Conservation (phyloP, 257 asterid genomes). For the Ehretia macrophylla region DNA sequence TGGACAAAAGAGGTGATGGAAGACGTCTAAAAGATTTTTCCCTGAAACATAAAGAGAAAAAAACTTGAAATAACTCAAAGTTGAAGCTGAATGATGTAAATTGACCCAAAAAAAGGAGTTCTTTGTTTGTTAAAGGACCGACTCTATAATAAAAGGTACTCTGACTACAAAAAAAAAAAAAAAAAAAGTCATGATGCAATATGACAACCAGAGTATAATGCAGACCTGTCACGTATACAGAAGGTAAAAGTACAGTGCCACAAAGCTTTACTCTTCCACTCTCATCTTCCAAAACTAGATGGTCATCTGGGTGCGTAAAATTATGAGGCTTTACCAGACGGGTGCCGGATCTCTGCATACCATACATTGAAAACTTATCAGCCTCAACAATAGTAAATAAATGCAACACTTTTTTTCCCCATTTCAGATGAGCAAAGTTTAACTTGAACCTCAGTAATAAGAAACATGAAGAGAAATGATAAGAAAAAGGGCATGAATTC, state of each 20-base stretch:
- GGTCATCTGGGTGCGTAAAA: slow-evolving; percentile 70
- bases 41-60: no score
- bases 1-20: no score
- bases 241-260: slow-evolving; percentile 59
- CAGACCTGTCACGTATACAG: slow-evolving; percentile 82
- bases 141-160: no score
- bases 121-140: no score
- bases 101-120: no score
- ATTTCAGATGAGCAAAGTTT: background rate
- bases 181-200: no score
- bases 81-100: no score
- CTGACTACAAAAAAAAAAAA: no score
- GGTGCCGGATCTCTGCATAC: slow-evolving; percentile 62
- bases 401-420: background rate
- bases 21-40: no score
- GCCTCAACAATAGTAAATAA: background rate
- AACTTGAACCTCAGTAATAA: background rate
- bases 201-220: no score
- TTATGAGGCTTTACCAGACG: slow-evolving; percentile 74
- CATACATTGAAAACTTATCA: slow-evolving; percentile 14
- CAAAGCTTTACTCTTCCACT: slow-evolving; percentile 92
- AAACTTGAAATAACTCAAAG: no score
- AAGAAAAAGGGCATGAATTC: no score
- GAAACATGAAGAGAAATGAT: background rate
- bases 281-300: slow-evolving; percentile 85